Base-by-base conservation (phyloP, 2,329 filamentous ascomycete species). In the Exserohilum rostratum region DNA sequence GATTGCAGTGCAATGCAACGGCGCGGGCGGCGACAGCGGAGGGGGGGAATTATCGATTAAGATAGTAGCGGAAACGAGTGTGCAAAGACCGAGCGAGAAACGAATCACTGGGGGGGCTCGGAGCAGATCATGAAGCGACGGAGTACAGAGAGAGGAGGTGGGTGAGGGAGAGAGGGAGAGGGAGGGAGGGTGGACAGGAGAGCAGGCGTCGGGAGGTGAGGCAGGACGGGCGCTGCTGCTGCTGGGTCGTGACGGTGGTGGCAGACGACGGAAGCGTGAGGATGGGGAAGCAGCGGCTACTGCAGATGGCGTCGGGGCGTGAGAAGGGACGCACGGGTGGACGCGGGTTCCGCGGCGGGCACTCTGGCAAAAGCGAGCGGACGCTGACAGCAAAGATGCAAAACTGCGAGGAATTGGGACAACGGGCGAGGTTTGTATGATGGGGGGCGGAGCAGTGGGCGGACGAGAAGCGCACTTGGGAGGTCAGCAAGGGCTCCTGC, bases 41-140 rank as follows among this genome's bases (percentile, higher is more conserved):
- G 22, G 22, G 57, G 39, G 46, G 35, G 46, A 65, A 73, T 73
- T 76, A 73, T 57, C 59, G 70, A 74, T 74, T 75, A 75, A 71
- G 71, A 73, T 72, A 64, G 58, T 56, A 59, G 61, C 46, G 63
- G 61, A 71, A 75, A 73, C 67, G 72, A 76, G 72, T 69, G 72
- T 74, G 68, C 63, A 60, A 64, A 50, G 61, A 64, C 55, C 61
- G 60, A 55, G 39, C 39, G 56, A 60, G 58, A 61, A 50, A 58
- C 29, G 53, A 43, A 64, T 72, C 64, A 74, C 60, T 54, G 53
- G 62, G 61, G 64, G 64, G 68, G 67, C 67, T 70, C 72, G 70
- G 48, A 65, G 60, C 62, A 60, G 59, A 50, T 54, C 35, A 61
- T 66, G 50, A 65, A 62, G 65, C 15, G 39, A 42, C n/a, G 39